Evolutionary conservation across 1,284 basidiomycete species (phyloP).

Genomic region (Bjerkandera adusta): DNA sequence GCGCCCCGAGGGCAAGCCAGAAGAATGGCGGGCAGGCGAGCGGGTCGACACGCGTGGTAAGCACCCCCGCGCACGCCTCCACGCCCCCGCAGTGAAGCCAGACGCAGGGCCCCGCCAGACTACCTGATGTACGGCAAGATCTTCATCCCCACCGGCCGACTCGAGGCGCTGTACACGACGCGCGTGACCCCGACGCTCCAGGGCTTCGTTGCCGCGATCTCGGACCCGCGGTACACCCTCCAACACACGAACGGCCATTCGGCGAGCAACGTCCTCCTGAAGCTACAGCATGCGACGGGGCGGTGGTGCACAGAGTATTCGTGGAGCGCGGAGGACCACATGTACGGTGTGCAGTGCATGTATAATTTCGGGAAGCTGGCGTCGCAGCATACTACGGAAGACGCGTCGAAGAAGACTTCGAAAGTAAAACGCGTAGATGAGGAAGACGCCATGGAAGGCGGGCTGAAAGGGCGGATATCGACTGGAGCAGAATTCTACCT

Average conservation of each 20-base stretch:
- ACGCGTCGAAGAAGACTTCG: slow-evolving; percentile 23
- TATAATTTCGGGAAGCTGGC: slow-evolving; percentile 85
- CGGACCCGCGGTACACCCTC: slow-evolving; percentile 58
- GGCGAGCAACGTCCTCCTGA: slow-evolving; percentile 81
- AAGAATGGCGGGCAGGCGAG: slow-evolving; percentile 79
- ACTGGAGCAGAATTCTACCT: slow-evolving; percentile 95
- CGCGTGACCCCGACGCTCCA: slow-evolving; percentile 75
- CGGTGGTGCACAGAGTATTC: slow-evolving; percentile 94
- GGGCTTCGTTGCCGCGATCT: slow-evolving; percentile 70
- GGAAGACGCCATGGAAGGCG: slow-evolving; percentile 87
- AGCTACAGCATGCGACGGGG: slow-evolving; percentile 89
- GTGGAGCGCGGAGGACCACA: slow-evolving; percentile 90
- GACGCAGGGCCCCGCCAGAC: slow-evolving; percentile 61
- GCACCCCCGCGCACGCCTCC: too few species aligned
- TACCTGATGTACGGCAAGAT: slow-evolving; percentile 92
- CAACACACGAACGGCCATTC: slow-evolving; percentile 34
- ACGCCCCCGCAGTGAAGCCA: not conserved
- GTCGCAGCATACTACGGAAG: slow-evolving; percentile 31
- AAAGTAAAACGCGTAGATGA: slow-evolving; percentile 77
- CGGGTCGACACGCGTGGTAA: slow-evolving; percentile 76
- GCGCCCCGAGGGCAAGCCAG: slow-evolving; percentile 69
- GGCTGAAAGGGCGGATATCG: slow-evolving; percentile 85
- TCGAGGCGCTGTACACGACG: slow-evolving; percentile 89
- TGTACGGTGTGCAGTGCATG: slow-evolving; percentile 89
- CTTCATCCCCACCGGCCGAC: slow-evolving; percentile 84